Conservation (phyloP, 306 rosid species). For the Fragaria iinumae region DNA sequence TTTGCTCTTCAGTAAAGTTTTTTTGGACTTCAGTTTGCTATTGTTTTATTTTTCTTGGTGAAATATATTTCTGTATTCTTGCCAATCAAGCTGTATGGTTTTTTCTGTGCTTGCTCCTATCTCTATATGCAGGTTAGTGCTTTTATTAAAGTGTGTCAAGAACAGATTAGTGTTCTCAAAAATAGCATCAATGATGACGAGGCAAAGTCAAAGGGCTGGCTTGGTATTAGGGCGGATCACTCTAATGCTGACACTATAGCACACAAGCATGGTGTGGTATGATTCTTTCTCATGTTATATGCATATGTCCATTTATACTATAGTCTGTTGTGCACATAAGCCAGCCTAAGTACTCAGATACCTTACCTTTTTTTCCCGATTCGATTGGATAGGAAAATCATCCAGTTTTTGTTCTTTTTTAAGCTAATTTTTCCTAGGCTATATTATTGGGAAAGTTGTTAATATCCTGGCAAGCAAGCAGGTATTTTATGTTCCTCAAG, state of each 20-base stretch:
- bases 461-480: not conserved
- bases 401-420: not conserved
- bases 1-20: not conserved
- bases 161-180: slow-evolving; percentile 82
- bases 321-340: not conserved
- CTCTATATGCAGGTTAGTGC: slow-evolving; percentile 67
- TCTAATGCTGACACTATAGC: slow-evolving; percentile 81
- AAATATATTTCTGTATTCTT: not conserved
- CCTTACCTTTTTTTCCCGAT: not conserved
- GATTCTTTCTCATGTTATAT: slow-evolving; percentile 26
- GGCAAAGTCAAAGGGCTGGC: slow-evolving; percentile 79
- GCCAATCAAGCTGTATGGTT: slow-evolving; percentile 12
- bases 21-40: not conserved
- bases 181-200: slow-evolving; percentile 73
- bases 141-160: slow-evolving; percentile 90
- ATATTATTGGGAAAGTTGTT: not conserved
- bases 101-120: slow-evolving; percentile 18
- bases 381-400: not conserved
- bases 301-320: not conserved
- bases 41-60: not conserved
- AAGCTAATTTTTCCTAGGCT: not conserved
- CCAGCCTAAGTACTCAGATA: not conserved
- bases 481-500: not conserved
- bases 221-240: slow-evolving; percentile 53
- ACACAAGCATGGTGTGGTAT: slow-evolving; percentile 99